Conservation (phyloP, 2,329 filamentous ascomycete species). For the Claviceps cyperi region DNA sequence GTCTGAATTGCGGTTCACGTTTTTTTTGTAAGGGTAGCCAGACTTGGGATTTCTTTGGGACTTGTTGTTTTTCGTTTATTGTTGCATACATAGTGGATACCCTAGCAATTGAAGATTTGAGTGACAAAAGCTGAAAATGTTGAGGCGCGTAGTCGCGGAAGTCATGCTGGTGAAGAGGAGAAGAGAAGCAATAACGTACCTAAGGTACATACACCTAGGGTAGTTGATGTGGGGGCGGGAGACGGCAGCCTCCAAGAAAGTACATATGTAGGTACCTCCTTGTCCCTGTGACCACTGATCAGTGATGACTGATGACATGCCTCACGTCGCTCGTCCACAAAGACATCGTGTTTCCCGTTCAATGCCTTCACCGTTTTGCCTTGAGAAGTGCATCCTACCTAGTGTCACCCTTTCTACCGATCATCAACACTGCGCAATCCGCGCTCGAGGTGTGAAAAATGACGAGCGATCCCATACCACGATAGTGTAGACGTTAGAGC, state of each 20-base stretch:
- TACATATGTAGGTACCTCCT: too few relatives aligned
- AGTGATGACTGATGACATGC: too few relatives aligned
- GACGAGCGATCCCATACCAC: not conserved
- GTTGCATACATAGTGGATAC: constrained; percentile 1
- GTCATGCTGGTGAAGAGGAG: too few relatives aligned
- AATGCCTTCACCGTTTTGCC: not conserved
- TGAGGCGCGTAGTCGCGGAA: too few relatives aligned
- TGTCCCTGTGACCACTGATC: too few relatives aligned
- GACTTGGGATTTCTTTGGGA: not conserved
- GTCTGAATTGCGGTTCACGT: not conserved
- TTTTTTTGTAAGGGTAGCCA: not conserved
- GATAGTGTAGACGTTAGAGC: constrained; percentile 2
- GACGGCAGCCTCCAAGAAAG: too few relatives aligned
- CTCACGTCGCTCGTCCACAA: too few relatives aligned
- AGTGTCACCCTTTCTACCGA: not conserved
- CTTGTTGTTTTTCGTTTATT: not conserved
- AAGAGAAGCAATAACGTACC: too few relatives aligned
- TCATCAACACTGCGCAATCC: not conserved
- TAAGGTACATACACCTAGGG: too few relatives aligned
- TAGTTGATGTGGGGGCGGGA: too few relatives aligned
- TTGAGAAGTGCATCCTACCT: not conserved
- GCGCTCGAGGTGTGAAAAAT: constrained; percentile 1
- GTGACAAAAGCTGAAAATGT: too few relatives aligned
- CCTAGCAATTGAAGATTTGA: not conserved
- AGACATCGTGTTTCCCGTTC: too few relatives aligned